Evolutionary conservation across 306 rosid genomes (phyloP).

Genomic region (Chamaecrista fasciculata): DNA sequence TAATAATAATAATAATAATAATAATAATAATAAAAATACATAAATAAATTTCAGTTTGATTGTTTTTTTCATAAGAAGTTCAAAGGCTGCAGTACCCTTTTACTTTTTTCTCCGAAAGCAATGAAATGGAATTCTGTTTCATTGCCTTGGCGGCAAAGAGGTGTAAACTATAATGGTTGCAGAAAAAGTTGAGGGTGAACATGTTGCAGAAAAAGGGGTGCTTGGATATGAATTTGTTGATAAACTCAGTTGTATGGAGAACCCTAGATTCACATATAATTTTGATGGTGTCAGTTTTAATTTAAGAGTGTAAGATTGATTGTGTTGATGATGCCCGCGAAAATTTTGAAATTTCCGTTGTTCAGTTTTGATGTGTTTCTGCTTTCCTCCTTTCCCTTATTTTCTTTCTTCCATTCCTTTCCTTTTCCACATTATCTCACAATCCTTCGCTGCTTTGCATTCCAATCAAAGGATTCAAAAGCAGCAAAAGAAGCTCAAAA

Average conservation of each 20-base stretch:
- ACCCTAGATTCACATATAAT: neutral
- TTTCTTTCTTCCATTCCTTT: neutral
- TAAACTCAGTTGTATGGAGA: no score
- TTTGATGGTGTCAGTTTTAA: neutral
- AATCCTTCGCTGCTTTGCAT: constrained; percentile 13
- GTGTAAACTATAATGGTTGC: neutral
- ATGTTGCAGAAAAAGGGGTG: neutral
- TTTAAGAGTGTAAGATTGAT: neutral
- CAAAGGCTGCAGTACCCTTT: neutral
- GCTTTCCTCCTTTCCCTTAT: constrained; percentile 16
- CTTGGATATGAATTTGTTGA: neutral
- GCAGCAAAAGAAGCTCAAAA: constrained; percentile 2
- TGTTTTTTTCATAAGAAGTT: neutral
- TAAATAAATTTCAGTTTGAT: neutral
- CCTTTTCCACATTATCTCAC: constrained; percentile 5
- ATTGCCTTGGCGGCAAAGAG: neutral
- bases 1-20: no score
- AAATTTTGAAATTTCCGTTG: constrained; percentile 45
- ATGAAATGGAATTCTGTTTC: neutral
- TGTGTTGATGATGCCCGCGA: neutral
- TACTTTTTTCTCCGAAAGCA: neutral
- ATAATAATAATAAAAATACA: no score
- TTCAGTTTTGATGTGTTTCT: neutral
- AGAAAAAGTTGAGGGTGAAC: neutral
- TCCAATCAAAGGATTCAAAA: neutral